Evolutionary conservation across 2,329 filamentous ascomycete species (phyloP), one percentile per base, ranked within the genome.

Genomic region (Penicillium aurantiogriseum): DNA sequence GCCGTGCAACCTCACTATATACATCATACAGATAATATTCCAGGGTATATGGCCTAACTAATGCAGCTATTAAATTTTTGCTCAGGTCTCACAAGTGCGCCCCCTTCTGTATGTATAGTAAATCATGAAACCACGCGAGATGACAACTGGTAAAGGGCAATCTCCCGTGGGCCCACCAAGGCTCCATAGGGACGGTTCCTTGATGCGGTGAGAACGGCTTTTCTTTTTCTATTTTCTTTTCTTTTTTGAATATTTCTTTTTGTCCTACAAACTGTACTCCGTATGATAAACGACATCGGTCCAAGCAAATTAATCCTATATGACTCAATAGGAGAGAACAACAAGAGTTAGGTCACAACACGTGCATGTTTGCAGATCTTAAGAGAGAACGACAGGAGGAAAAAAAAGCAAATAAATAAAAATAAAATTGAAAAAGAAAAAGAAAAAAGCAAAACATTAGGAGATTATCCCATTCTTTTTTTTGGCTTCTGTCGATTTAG

Each of bases 111-210:
- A 60, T 64, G 43, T 40, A 53, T 9, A 35, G 49, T 57, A 33
- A 59, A 61, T 58, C 61, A 63, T 63, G 61, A 66, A 65, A 67
- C 62, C 63, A 65, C 58, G 59, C 61, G 62, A 65, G 55, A 61
- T 65, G 60, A 61, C 63, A 60, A 63, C 61, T 63, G 48, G 59
- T 43, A 60, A 64, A 59, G 58, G 64, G 59, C 63, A 65, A 67
- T 67, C 64, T 65, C 65, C 65, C 64, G 61, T 62, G 59, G 65
- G 44, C 62, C 64, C 64, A 67, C 64, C 47, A 25, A 36, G 62
- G 43, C 62, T 66, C 64, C 64, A 66, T 66, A 57, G 51, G 51
- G 56, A 55, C 57, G 59, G 55, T 62, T 60, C 55, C 54, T 65
- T 36, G 58, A 64, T 66, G 58, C 63, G 63, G 63, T 64, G 64